Conservation (phyloP, 2,329 filamentous ascomycete genomes). For the Neoascochyta sp. region DNA sequence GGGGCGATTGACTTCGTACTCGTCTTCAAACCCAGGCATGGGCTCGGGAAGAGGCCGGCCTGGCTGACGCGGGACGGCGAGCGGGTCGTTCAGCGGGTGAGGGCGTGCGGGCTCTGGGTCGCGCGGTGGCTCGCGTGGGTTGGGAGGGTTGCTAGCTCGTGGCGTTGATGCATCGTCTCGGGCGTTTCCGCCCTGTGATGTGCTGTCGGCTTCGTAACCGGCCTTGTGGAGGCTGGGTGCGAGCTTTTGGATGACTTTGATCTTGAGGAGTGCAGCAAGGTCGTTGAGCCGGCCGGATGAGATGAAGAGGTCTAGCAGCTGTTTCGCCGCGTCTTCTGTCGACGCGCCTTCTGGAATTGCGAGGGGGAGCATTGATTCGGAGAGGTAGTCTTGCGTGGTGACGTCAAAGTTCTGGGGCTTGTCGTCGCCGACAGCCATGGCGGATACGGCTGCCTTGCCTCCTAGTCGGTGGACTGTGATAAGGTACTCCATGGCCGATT, state of each 20-base stretch:
- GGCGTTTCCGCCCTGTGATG: conserved; percentile 43
- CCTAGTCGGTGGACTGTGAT: conserved; percentile 80
- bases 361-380: conserved; percentile 55
- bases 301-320: conserved; percentile 63
- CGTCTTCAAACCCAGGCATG: conserved; percentile 90
- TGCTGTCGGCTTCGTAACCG: conserved; percentile 59
- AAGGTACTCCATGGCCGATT: conserved; percentile 80
- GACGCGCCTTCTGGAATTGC: conserved; percentile 49
- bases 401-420: conserved; percentile 76
- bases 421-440: conserved; percentile 74
- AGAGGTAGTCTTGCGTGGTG: conserved; percentile 69
- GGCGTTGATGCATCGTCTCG: conserved; percentile 15
- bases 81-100: conserved; percentile 66
- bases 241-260: conserved; percentile 79
- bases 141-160: conserved; percentile 10
- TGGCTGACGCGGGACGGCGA: conserved; percentile 54
- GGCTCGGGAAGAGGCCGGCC: conserved; percentile 69
- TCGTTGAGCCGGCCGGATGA: conserved; percentile 64
- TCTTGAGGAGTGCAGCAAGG: conserved; percentile 68
- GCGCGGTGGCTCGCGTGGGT: conserved; percentile 52
- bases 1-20: conserved; percentile 75
- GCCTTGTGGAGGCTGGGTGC: conserved; percentile 73
- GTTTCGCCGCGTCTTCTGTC: conserved; percentile 43
- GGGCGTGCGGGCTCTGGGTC: conserved; percentile 59
- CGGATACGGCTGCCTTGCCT: conserved; percentile 77